Evolutionary conservation across 345 rosid species (phyloP).

Genomic region (Moringa oleifera): DNA sequence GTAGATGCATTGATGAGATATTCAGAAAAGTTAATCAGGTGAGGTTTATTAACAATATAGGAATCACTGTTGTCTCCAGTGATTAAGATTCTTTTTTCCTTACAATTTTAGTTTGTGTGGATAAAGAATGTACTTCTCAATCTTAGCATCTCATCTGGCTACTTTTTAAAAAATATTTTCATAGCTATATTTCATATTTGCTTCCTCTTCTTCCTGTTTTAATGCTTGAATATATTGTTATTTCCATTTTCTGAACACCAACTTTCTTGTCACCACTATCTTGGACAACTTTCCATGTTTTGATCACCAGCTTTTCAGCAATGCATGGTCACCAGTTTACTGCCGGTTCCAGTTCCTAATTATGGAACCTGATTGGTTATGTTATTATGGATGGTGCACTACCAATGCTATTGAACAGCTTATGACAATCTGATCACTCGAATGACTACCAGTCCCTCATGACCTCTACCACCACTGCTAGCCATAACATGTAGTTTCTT

Average conservation of each 20-base stretch:
- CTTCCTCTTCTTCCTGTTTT: background rate
- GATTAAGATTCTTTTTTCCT: background rate
- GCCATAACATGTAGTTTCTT: background rate
- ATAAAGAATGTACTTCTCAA: background rate
- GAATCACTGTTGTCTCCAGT: background rate
- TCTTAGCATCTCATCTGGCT: background rate
- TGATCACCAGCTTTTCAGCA: too few species aligned
- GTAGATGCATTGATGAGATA: slow-evolving; percentile 32
- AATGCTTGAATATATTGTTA: too few species aligned
- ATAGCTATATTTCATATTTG: too few species aligned
- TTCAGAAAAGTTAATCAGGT: slow-evolving; percentile 46
- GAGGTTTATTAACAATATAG: background rate
- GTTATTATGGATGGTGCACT: background rate
- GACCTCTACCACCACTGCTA: background rate
- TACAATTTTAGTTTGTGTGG: background rate
- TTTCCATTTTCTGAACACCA: too few species aligned
- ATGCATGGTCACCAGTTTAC: background rate
- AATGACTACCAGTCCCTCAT: background rate
- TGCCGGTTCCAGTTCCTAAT: too few species aligned
- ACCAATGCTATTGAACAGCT: background rate
- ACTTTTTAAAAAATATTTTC: too few species aligned
- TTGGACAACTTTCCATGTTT: too few species aligned
- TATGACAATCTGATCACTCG: background rate
- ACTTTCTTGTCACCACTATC: too few species aligned
- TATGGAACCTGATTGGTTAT: too few species aligned